Conservation (phyloP, 345 rosid genomes). For the Eucalyptus camaldulensis region DNA sequence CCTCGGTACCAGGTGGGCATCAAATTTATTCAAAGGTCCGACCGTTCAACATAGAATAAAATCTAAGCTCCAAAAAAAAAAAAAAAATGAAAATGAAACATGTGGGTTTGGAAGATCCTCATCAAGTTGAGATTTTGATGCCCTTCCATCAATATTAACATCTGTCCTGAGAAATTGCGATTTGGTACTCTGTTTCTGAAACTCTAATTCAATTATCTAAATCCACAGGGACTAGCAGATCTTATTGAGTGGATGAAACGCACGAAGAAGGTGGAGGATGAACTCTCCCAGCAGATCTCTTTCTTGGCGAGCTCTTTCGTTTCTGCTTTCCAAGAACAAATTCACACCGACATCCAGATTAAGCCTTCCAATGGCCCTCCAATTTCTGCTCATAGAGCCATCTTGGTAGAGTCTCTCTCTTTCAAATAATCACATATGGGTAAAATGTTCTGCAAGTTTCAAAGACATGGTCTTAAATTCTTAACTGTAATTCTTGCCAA, state of each 20-base stretch:
- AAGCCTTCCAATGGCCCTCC: slow-evolving; percentile 47
- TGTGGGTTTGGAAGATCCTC: neutral
- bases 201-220: neutral
- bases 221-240: slow-evolving; percentile 22
- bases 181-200: neutral
- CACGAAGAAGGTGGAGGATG: slow-evolving; percentile 55
- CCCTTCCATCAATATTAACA: neutral
- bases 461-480: neutral
- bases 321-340: slow-evolving; percentile 30
- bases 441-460: neutral
- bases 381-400: slow-evolving; percentile 52
- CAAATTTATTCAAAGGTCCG: neutral
- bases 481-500: neutral
- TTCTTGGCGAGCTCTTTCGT: slow-evolving; percentile 38
- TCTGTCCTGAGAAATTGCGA: neutral
- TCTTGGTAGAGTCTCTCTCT: slow-evolving; percentile 26
- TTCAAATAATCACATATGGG: neutral
- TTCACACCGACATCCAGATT: slow-evolving; percentile 55
- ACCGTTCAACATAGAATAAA: neutral
- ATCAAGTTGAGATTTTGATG: neutral
- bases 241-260: slow-evolving; percentile 49
- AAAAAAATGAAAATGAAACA: neutral
- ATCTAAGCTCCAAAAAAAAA: neutral
- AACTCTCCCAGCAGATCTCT: slow-evolving; percentile 40
- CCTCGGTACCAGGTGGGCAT: neutral